A percentile compares a stretch with the other conserved stretches of the same genome.
phyloP scores from a whole-genome alignment of 495 filamentous ascomycete genomes.

The Neurospora sp. region DNA sequence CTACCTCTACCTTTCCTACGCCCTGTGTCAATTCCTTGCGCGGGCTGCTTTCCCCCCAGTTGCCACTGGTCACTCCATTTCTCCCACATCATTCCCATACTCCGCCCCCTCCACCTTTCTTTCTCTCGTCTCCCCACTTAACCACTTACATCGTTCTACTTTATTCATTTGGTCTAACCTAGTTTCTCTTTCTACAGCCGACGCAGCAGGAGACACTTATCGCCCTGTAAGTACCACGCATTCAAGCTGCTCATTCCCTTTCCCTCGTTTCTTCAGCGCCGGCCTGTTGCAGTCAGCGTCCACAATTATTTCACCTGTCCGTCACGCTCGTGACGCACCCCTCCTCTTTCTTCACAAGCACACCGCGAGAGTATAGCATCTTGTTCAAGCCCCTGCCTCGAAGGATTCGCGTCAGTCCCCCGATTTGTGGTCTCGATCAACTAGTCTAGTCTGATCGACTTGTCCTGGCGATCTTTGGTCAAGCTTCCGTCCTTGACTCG shows the following conservation, averaged over 20 bases:
- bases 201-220: conserved; percentile 39
- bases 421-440: background rate
- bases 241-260: background rate
- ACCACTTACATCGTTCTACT: conserved; percentile 9
- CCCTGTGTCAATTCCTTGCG: background rate
- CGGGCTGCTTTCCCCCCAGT: conserved; percentile 16
- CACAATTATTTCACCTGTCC: background rate
- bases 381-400: background rate
- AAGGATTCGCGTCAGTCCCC: background rate
- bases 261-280: background rate
- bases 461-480: background rate
- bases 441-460: background rate
- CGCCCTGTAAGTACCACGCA: conserved; percentile 37
- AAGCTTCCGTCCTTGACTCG: background rate
- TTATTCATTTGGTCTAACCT: conserved; percentile 28
- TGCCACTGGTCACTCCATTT: conserved; percentile 17
- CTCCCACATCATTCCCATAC: conserved; percentile 7
- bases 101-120: conserved; percentile 6
- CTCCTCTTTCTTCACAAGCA: background rate
- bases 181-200: conserved; percentile 29
- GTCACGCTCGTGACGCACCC: background rate
- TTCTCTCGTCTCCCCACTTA: conserved; percentile 9
- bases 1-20: background rate
- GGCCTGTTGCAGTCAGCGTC: background rate
- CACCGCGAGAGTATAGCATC: background rate